These are phyloP conservation scores for Karstenula rhodostoma DNA, from an alignment of 2,329 filamentous ascomycete species.

Conservation along the genomic window DNA sequence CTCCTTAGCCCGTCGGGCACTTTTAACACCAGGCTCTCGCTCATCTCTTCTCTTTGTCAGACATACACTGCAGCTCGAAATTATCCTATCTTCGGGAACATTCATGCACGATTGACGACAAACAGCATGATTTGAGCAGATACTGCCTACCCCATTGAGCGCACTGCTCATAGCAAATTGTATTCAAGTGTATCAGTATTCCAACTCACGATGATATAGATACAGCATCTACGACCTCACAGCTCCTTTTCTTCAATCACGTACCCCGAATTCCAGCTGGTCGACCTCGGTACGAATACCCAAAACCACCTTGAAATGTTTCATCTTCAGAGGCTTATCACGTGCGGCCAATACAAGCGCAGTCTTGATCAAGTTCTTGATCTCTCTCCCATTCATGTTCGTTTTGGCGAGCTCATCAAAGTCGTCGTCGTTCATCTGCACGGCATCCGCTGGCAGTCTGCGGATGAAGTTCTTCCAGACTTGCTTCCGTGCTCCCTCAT, in stretches of 20 bases:
- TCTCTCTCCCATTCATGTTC: slow-evolving; percentile 3
- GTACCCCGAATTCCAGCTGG: background rate
- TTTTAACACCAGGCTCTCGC: background rate
- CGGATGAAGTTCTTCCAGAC: slow-evolving; percentile 18
- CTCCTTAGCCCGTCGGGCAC: background rate
- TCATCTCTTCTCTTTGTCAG: background rate
- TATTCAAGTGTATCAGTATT: too few relatives aligned
- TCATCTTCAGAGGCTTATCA: background rate
- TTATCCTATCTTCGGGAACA: too few relatives aligned
- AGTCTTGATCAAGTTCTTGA: slow-evolving; percentile 12
- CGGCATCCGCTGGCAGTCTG: background rate
- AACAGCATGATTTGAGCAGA: too few relatives aligned
- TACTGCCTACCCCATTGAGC: too few relatives aligned
- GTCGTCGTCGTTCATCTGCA: slow-evolving; percentile 1
- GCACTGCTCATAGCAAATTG: too few relatives aligned
- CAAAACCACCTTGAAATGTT: slow-evolving; percentile 2
- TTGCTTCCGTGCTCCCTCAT: slow-evolving; percentile 11
- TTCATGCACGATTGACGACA: too few relatives aligned
- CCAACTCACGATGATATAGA: too few relatives aligned
- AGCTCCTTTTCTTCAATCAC: background rate
- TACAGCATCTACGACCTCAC: too few relatives aligned
- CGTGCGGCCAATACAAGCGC: slow-evolving; percentile 1
- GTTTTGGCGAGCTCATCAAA: slow-evolving; percentile 5
- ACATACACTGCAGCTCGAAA: background rate
- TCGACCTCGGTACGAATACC: slow-evolving; percentile 2